Evolutionary conservation across 83 land plant species (phyloP), one percentile per base, ranked within the genome.

Genomic region (Isoetes engelmannii): DNA sequence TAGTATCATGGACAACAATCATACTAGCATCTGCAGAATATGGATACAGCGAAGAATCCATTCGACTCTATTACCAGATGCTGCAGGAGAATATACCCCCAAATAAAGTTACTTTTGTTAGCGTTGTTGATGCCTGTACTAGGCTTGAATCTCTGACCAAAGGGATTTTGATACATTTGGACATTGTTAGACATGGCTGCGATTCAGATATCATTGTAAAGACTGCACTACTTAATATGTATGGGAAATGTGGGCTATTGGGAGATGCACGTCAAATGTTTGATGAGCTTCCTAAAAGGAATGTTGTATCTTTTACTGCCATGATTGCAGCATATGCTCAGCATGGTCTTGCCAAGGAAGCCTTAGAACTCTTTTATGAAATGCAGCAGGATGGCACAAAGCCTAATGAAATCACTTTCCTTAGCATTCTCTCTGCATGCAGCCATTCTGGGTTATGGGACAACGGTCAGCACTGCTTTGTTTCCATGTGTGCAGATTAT

Each of bases 301-400:
- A 67, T 68, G 48, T 72, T 13, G 60, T 81, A 20, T 68, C 83
- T 37, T 81, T 79, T 75, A 76, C 72, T 65, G 45, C 72, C 44
- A 72, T 76, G 83, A 72, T 81, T 5, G n/a, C 10, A 3, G 79
- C 79, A n/a, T 81, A 72, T 64, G 73, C 83, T 61, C 80, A 76
- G 63, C 71, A 76, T 68, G 83, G 83, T 20, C 50, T 63, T 41
- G 79, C 68, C 42, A 8, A 10, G 21, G 54, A 68, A 21, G 83
- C 80, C 48, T 57, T 76, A 48, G 69, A 53, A 2, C 63, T 81
- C 6, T 75, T 51, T 64, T 69, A 76, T 6, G 51, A 63, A 28
- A 75, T 75, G 82, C 46, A 70, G 45, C 20, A 59, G 21, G 69
- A 74, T 61, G 57, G 57, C 17, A 69, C 49, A 57, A 42, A 45